Evolutionary conservation across 495 filamentous ascomycete genomes (phyloP).

Genomic region (Pseudevernia furfuracea): DNA sequence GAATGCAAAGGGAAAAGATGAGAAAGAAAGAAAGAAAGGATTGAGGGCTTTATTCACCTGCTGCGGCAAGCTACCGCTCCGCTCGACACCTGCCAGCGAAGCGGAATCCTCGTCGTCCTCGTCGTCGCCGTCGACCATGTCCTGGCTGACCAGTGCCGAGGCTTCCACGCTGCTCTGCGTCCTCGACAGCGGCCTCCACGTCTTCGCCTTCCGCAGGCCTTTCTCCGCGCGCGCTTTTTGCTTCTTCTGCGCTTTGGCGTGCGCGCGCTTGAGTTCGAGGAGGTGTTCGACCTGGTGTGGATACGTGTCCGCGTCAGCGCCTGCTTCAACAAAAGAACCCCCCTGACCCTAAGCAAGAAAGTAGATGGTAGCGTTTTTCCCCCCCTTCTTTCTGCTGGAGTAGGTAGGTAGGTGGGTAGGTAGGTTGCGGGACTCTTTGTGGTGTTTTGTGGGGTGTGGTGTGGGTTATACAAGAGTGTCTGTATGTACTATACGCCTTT

Average conservation of each 20-base stretch:
- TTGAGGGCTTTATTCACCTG: no score
- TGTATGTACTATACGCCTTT: no score
- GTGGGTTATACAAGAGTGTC: no score
- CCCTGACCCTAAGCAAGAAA: no score
- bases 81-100: not conserved
- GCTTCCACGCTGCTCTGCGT: not conserved
- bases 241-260: conserved; percentile 15
- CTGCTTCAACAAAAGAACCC: no score
- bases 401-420: no score
- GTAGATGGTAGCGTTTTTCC: not conserved
- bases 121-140: not conserved
- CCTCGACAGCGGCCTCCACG: not conserved
- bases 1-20: not conserved
- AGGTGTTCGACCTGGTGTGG: conserved; percentile 19
- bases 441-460: no score
- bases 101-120: not conserved
- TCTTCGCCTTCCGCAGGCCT: not conserved
- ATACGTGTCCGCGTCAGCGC: no score
- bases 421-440: no score
- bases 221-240: not conserved
- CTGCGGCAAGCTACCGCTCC: not conserved
- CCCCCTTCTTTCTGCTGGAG: no score
- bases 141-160: no score
- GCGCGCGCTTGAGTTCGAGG: conserved; percentile 12
- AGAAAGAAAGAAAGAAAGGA: not conserved